Base-by-base conservation (phyloP, 2,329 filamentous ascomycete species). In the Leptosphaerulina australis region DNA sequence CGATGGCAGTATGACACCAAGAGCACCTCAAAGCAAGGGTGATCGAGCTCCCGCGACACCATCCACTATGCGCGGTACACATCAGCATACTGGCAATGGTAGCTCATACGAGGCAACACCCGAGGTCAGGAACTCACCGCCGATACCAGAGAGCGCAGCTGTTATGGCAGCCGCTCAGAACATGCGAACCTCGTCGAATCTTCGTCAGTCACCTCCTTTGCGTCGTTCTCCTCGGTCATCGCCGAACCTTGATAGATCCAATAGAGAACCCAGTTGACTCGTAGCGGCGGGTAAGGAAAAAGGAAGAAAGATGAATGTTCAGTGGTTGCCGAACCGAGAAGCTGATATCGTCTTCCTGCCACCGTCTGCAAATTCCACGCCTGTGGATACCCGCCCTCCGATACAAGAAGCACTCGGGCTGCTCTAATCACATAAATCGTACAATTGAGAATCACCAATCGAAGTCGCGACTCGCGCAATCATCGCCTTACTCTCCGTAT, bases 291-390 rank as follows among this genome's bases (percentile, higher is more conserved):
- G 66, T 38, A 59, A 56, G 56, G 68, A 68, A 40, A 62, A 63
- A 44, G 43, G 62, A 53, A 63, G 68, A 36, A 71, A 66, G 51
- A 69, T 72, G 68, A 63, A 69, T 43, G 69, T 72, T 10, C 63
- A 71, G 51, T 72, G 68, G 68, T 64, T 64, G 20, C 60, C 67
- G 9, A 66, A 68, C 38, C 56, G 64, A 21, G 68, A 72, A 53
- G 69, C 69, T 11, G 60, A 72, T 22, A 58, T 71, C 22, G 63
- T 69, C 24, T 63, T 72, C 26, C 52, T 69, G 6, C 67, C 67
- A 5, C 65, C 63, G 18, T 63, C 64, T 20, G 59, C 62, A 4
- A 53, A 61, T 36, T 61, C 50, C 14, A 53, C 44, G 17, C 50
- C 44, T 22, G 50, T 55, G 41, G 51, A 55, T 8, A 21, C 50